phyloP scores from a whole-genome alignment of 2,329 filamentous ascomycete species.

The Hypoxylon sp. region DNA sequence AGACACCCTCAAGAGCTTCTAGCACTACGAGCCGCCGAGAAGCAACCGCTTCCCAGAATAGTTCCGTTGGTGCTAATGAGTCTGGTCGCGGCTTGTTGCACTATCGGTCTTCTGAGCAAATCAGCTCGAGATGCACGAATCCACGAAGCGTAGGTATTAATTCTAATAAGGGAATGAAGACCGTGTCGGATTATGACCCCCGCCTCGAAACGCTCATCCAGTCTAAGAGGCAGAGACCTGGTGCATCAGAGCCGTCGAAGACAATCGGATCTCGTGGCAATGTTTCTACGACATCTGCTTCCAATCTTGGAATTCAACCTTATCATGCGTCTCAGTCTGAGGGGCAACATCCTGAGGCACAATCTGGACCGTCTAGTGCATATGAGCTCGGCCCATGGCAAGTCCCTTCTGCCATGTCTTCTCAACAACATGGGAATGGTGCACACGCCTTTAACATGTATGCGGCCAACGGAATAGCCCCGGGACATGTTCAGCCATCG shows the following conservation, averaged over 20 bases:
- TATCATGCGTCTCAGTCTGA: slow-evolving; percentile 24
- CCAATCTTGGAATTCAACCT: slow-evolving; percentile 60
- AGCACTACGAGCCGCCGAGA: slow-evolving; percentile 48
- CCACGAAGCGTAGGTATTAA: slow-evolving; percentile 49
- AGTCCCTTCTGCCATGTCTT: slow-evolving; percentile 11
- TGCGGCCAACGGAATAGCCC: slow-evolving; percentile 19
- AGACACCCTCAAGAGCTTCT: slow-evolving; percentile 50
- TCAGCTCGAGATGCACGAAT: slow-evolving; percentile 35
- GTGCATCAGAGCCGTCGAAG: slow-evolving; percentile 26
- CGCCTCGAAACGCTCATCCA: slow-evolving; percentile 48
- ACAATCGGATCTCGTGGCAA: slow-evolving; percentile 57
- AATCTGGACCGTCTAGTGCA: slow-evolving; percentile 25
- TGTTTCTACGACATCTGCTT: slow-evolving; percentile 66
- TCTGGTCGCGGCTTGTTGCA: slow-evolving; percentile 30
- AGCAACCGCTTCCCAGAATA: slow-evolving; percentile 45
- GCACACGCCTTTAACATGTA: slow-evolving; percentile 34
- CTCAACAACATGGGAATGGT: slow-evolving; percentile 35
- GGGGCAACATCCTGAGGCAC: slow-evolving; percentile 15
- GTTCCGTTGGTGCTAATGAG: slow-evolving; percentile 42
- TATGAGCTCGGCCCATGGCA: slow-evolving; percentile 27
- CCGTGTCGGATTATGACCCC: slow-evolving; percentile 43
- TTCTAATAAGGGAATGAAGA: slow-evolving; percentile 46
- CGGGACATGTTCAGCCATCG: slow-evolving; percentile 10
- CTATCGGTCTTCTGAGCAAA: slow-evolving; percentile 41
- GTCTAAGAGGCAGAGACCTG: slow-evolving; percentile 2